Evolutionary conservation across 495 filamentous ascomycete species (phyloP), one percentile per base, ranked within the genome.

Genomic region (Penicillium cinerascens): DNA sequence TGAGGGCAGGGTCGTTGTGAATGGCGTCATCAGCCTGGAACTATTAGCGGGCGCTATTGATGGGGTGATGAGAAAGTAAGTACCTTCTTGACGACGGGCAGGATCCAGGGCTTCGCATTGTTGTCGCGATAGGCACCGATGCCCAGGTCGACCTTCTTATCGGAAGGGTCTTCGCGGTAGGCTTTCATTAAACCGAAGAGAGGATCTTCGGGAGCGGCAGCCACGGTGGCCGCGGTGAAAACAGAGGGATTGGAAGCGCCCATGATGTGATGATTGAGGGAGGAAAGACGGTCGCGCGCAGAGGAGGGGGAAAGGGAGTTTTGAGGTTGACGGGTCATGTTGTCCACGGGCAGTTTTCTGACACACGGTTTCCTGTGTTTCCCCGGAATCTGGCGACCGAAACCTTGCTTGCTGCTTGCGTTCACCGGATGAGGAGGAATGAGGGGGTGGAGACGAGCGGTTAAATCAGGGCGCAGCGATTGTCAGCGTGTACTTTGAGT

Each of bases 51-150:
- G 2, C 11, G 20, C 35, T 48, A 40, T 44, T 58, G 36, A 42
- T 23, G 38, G 47, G 41, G n/a, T n/a, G 49, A 11, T 35, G 23
- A 43, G n/a, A 37, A 11, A 22, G 11, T 37, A 8, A 11, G 21
- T 72, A 96, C 92, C 86, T 93, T 92, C 73, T 89, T 93, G 45
- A 98, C 92, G 11, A 97, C 95, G 1, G 95, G 92, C 44, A 98
- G 75, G 49, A 98, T 82, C 95, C 95, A 98, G n/a, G 93, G 95
- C 74, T 97, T 97, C 44, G 90, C 91, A 67, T 95, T 85, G 70
- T 99, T 77, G 54, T 96, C 95, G 64, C 93, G 82, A 69, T 99
- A 97, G 53, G 95, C 95, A 59, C 93, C 93, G 76, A 97, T 92
- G 49, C 93, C 92, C 58, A 97, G 70, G 78, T 99, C 93, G 38